phyloP scores from a whole-genome alignment of 441 rosid species.

The Erodium trifolium region DNA sequence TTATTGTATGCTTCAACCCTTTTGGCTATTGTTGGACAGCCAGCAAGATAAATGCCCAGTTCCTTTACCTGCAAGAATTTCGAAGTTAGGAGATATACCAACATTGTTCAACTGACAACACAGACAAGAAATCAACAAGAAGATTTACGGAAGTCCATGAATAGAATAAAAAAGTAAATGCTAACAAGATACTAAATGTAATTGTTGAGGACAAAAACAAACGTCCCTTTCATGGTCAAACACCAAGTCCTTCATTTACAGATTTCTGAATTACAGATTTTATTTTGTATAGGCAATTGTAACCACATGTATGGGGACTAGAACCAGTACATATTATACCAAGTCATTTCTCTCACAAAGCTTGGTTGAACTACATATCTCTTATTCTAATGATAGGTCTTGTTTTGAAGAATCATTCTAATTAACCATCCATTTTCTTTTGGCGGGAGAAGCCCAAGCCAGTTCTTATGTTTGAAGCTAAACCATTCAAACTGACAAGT shows the following conservation, averaged over 20 bases:
- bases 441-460: too few species aligned
- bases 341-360: too few species aligned
- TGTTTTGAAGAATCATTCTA: too few species aligned
- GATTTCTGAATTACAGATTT: not conserved
- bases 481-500: too few species aligned
- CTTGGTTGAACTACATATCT: too few species aligned
- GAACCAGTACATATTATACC: too few species aligned
- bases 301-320: not conserved
- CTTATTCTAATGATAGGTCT: too few species aligned
- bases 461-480: too few species aligned
- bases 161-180: not conserved
- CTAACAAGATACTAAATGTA: not conserved
- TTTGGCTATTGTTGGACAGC: constrained; percentile 49
- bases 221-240: not conserved
- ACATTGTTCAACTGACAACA: not conserved
- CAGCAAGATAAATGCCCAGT: constrained; percentile 67
- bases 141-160: not conserved
- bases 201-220: not conserved
- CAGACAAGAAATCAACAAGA: not conserved
- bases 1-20: constrained; percentile 46
- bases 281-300: not conserved
- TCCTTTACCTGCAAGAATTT: constrained; percentile 60
- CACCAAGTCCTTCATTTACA: not conserved
- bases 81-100: constrained; percentile 6
- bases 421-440: too few species aligned